Conservation (phyloP, 2,329 filamentous ascomycete species). For the Triangularia verruculosa region DNA sequence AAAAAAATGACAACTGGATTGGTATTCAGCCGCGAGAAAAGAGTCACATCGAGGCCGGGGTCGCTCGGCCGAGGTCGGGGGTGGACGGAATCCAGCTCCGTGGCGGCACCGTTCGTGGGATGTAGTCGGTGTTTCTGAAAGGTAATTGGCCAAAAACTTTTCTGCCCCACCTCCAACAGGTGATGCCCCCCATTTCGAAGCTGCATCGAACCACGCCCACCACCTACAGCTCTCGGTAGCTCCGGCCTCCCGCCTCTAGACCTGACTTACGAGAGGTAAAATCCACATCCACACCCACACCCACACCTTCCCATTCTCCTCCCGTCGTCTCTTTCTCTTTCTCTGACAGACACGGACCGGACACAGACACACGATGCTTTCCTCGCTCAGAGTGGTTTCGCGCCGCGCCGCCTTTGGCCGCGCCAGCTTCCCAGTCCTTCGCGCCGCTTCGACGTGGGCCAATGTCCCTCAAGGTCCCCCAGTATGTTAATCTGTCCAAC, state of each 20-base stretch:
- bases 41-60: slow-evolving; percentile 4
- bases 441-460: slow-evolving; percentile 78
- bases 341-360: slow-evolving; percentile 1
- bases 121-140: not conserved
- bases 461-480: slow-evolving; percentile 92
- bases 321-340: not conserved
- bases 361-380: slow-evolving; percentile 48
- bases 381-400: slow-evolving; percentile 52
- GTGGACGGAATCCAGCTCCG: slow-evolving; percentile 9
- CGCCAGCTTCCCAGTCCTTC: slow-evolving; percentile 41
- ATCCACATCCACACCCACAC: slow-evolving; percentile 8
- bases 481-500: slow-evolving; percentile 55
- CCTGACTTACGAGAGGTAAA: slow-evolving; percentile 5
- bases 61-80: slow-evolving; percentile 20
- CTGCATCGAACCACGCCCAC: not conserved
- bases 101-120: slow-evolving; percentile 1
- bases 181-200: slow-evolving; percentile 1
- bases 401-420: slow-evolving; percentile 46
- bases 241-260: too few relatives aligned
- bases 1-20: not conserved
- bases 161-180: not conserved
- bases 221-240: not conserved
- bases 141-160: slow-evolving; percentile 9
- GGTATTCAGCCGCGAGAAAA: slow-evolving; percentile 2
- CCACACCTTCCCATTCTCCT: not conserved